These are phyloP conservation scores for Linum usitatissimum DNA, from an alignment of 345 rosid genomes.

Conservation along the genomic window DNA sequence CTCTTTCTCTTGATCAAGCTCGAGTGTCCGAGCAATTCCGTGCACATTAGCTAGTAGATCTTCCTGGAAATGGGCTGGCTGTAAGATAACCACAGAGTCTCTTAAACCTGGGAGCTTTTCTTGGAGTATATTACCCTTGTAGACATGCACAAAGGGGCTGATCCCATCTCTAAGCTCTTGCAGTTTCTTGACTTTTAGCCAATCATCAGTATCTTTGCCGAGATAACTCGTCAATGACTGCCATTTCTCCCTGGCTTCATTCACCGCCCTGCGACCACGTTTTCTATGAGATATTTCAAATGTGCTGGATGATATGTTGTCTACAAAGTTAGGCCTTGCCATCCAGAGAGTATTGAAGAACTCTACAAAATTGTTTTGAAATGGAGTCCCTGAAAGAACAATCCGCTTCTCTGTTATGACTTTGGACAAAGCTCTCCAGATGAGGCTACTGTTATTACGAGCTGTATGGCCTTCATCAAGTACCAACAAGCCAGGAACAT, in stretches of 20 bases:
- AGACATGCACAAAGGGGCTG: conserved; percentile 60
- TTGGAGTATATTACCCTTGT: conserved; percentile 46
- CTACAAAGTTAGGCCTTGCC: conserved; percentile 35
- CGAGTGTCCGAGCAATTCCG: not conserved
- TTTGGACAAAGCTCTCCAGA: conserved; percentile 52
- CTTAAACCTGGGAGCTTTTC: conserved; percentile 57
- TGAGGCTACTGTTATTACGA: conserved; percentile 37
- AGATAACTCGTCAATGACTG: conserved; percentile 23
- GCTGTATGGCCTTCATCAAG: conserved; percentile 84
- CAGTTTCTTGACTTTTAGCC: conserved; percentile 10
- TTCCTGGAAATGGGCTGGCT: conserved; percentile 36
- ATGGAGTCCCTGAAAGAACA: conserved; percentile 75
- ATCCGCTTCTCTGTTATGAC: conserved; percentile 45
- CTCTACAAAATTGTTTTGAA: conserved; percentile 70
- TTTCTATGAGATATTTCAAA: not conserved
- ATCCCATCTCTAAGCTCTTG: conserved; percentile 26
- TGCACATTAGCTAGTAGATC: conserved; percentile 22
- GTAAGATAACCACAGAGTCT: conserved; percentile 42
- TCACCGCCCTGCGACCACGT: not conserved
- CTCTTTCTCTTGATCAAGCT: not conserved
- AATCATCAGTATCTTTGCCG: conserved; percentile 17
- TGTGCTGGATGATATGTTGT: not conserved
- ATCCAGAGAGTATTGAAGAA: conserved; percentile 47
- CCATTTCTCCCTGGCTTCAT: conserved; percentile 25
- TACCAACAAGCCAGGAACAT: conserved; percentile 42